These are phyloP conservation scores for Solanum tacnaense DNA, from an alignment of 257 asterid genomes.

Conservation along the genomic window DNA sequence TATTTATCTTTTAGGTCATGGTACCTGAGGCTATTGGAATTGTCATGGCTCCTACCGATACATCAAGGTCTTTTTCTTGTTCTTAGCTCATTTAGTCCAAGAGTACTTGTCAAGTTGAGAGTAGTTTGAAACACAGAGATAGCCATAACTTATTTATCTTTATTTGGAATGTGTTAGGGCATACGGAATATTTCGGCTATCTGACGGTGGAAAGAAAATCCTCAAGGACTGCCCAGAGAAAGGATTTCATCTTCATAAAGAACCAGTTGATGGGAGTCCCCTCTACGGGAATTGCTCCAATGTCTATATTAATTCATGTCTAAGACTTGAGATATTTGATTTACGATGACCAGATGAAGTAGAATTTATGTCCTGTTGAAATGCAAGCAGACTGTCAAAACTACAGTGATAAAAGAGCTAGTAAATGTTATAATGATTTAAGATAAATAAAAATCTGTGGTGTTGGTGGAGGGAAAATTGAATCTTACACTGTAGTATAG, in stretches of 20 bases:
- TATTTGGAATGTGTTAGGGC: conserved; percentile 11
- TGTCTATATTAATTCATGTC: conserved; percentile 28
- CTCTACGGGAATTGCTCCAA: conserved; percentile 26
- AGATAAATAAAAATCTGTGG: not conserved
- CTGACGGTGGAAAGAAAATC: conserved; percentile 32
- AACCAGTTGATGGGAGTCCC: conserved; percentile 24
- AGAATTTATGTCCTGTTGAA: not conserved
- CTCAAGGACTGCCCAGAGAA: conserved; percentile 32
- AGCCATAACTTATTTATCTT: not conserved
- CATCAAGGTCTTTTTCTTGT: conserved; percentile 20
- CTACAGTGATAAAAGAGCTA: not conserved
- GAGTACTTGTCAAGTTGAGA: not conserved
- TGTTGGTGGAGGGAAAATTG: not conserved
- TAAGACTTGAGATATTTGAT: conserved; percentile 36
- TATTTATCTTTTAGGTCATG: conserved; percentile 25
- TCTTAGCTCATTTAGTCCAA: not conserved
- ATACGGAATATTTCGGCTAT: conserved; percentile 30
- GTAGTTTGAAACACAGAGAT: not conserved
- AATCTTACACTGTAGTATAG: not conserved
- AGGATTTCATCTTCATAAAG: conserved; percentile 35
- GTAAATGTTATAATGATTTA: not conserved
- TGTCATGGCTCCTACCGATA: conserved; percentile 43
- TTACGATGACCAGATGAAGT: conserved; percentile 12
- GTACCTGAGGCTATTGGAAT: conserved; percentile 47
- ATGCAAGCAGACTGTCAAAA: not conserved